These are phyloP conservation scores for Cyberlindnera japonica DNA, from an alignment of 805 yeast genomes.

Conservation along the genomic window DNA sequence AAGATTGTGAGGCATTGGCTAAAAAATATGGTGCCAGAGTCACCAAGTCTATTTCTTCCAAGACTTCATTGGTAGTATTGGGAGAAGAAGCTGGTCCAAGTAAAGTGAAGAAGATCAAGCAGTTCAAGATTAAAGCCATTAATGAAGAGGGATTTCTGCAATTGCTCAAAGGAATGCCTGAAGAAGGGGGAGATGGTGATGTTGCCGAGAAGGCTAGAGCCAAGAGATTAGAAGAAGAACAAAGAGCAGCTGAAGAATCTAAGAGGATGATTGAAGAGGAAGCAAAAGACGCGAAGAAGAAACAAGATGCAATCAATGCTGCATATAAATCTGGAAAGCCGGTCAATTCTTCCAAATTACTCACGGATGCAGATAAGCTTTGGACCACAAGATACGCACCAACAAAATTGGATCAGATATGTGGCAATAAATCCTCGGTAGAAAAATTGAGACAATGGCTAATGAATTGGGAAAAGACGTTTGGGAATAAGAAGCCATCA, in stretches of 20 bases:
- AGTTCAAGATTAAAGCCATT: constrained; percentile 72
- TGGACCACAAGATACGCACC: constrained; percentile 98
- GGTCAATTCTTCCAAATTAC: constrained; percentile 17
- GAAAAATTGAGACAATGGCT: constrained; percentile 71
- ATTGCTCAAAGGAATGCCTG: constrained; percentile 76
- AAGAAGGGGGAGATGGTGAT: constrained; percentile 85
- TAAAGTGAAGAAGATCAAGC: constrained; percentile 78
- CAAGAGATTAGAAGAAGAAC: constrained; percentile 68
- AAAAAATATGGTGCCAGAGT: constrained; percentile 89
- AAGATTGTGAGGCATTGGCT: constrained; percentile 70
- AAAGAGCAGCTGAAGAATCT: constrained; percentile 49
- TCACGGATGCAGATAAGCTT: constrained; percentile 56
- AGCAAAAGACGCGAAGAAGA: constrained; percentile 33
- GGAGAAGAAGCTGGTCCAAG: constrained; percentile 97
- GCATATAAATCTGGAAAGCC: constrained; percentile 26
- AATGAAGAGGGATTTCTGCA: constrained; percentile 82
- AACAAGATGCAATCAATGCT: constrained; percentile 24
- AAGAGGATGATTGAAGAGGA: constrained; percentile 44
- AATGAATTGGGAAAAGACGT: constrained; percentile 60
- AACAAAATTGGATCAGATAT: constrained; percentile 62
- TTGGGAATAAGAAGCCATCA: constrained; percentile 54
- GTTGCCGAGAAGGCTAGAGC: constrained; percentile 69
- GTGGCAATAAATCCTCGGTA: constrained; percentile 86
- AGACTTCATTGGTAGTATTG: constrained; percentile 82
- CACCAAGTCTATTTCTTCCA: constrained; percentile 78